Conservation (phyloP, 441 rosid genomes). For the Jatropha podagrica region DNA sequence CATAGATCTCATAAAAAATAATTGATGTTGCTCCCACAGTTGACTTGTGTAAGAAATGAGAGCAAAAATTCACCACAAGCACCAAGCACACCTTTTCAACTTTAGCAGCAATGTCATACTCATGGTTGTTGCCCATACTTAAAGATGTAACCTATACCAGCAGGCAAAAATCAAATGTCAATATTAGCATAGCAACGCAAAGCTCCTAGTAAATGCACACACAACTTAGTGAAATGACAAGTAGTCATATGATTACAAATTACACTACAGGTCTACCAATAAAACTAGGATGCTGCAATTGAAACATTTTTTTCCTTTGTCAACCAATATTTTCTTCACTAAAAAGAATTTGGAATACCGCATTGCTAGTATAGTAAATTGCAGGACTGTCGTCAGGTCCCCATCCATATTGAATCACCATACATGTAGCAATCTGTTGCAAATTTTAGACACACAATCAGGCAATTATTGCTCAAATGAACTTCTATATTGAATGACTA, state of each 20-base stretch:
- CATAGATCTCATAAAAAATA: neutral
- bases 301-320: neutral
- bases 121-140: conserved; percentile 87
- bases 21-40: neutral
- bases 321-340: conserved; percentile 9
- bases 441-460: conserved; percentile 29
- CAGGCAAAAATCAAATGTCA: conserved; percentile 22
- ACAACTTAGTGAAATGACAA: neutral
- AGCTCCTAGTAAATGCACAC: neutral
- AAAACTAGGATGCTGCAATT: neutral
- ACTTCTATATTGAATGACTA: conserved; percentile 12
- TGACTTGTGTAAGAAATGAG: neutral
- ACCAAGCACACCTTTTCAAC: conserved; percentile 66
- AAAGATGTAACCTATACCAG: conserved; percentile 63
- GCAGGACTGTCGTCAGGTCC: conserved; percentile 98
- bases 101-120: conserved; percentile 85
- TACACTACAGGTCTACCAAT: neutral
- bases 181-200: neutral
- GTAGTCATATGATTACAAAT: neutral
- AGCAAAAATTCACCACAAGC: neutral
- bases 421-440: conserved; percentile 83
- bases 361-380: conserved; percentile 65
- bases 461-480: conserved; percentile 6
- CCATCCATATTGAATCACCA: conserved; percentile 99
- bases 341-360: conserved; percentile 52